A percentile compares a stretch with the other conserved stretches of the same genome.
These are phyloP conservation scores for Cordyceps cateniannulata DNA, from an alignment of 2,329 filamentous ascomycete species.

Conservation along the genomic window DNA sequence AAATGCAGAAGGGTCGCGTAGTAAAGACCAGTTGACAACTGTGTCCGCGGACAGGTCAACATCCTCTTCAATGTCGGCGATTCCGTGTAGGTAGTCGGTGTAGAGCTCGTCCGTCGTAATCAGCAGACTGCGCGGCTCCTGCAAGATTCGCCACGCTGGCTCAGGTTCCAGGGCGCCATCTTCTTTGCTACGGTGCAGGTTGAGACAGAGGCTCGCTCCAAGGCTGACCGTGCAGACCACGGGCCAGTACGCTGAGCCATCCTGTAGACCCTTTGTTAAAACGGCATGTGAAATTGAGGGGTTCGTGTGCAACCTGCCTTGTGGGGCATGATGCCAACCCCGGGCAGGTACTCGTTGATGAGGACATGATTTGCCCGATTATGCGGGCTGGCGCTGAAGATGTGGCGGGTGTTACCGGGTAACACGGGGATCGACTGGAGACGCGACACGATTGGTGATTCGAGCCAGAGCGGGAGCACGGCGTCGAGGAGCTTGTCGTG, in stretches of 20 bases:
- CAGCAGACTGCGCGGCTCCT: slow-evolving; percentile 76
- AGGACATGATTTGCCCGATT: slow-evolving; percentile 79
- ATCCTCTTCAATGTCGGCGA: slow-evolving; percentile 61
- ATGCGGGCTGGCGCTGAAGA: slow-evolving; percentile 65
- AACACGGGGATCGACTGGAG: slow-evolving; percentile 43
- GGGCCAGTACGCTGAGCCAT: slow-evolving; percentile 79
- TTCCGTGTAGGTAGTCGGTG: slow-evolving; percentile 66
- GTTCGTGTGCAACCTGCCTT: slow-evolving; percentile 39
- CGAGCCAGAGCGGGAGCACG: slow-evolving; percentile 69
- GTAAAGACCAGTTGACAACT: slow-evolving; percentile 66
- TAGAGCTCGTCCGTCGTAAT: slow-evolving; percentile 66
- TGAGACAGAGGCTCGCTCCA: slow-evolving; percentile 68
- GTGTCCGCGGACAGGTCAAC: slow-evolving; percentile 52
- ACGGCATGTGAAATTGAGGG: not conserved
- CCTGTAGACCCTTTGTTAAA: slow-evolving; percentile 31
- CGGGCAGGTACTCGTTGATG: slow-evolving; percentile 84
- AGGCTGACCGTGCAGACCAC: slow-evolving; percentile 89
- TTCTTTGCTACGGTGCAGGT: slow-evolving; percentile 61
- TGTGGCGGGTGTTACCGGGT: slow-evolving; percentile 23
- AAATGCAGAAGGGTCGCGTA: slow-evolving; percentile 44
- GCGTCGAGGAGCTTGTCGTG: slow-evolving; percentile 69
- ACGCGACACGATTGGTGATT: slow-evolving; percentile 60
- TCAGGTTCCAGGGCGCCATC: slow-evolving; percentile 49
- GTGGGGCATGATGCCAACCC: slow-evolving; percentile 94
- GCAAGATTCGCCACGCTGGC: slow-evolving; percentile 57